A percentile compares a stretch with the other conserved stretches of the same genome.
Conservation (phyloP, 1,284 basidiomycete genomes). For the Apiotrichum gamsii region DNA sequence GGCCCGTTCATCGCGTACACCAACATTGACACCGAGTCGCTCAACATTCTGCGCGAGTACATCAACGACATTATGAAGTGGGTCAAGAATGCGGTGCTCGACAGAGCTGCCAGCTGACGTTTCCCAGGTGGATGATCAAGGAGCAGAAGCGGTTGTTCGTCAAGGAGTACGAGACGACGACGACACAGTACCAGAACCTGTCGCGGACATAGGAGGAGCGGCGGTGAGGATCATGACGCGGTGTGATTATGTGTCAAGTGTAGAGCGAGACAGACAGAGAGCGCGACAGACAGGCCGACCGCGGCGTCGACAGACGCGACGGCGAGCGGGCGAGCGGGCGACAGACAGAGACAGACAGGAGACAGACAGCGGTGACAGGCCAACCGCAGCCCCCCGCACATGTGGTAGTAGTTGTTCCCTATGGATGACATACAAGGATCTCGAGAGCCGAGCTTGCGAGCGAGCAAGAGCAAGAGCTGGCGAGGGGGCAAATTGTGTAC, state of each 20-base stretch:
- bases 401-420: too few relatives aligned
- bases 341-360: too few relatives aligned
- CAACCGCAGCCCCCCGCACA: too few relatives aligned
- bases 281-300: too few relatives aligned
- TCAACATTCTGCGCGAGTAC: constrained; percentile 77
- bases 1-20: constrained; percentile 77
- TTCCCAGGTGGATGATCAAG: constrained; percentile 49
- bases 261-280: too few relatives aligned
- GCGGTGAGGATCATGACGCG: too few relatives aligned
- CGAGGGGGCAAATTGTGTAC: not conserved
- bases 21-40: constrained; percentile 82
- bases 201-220: constrained; percentile 34
- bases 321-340: too few relatives aligned
- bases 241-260: too few relatives aligned
- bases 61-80: constrained; percentile 81
- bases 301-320: too few relatives aligned
- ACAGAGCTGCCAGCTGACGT: not conserved
- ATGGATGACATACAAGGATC: not conserved
- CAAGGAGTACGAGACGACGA: constrained; percentile 49
- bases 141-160: constrained; percentile 48
- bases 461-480: not conserved
- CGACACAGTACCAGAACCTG: constrained; percentile 46
- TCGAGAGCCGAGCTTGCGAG: not conserved
- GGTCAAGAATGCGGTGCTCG: constrained; percentile 42
- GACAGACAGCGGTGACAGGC: too few relatives aligned